Percentiles rank a stretch among this genome's conserved stretches.
phyloP scores from a whole-genome alignment of 768 basidiomycete genomes.

The Leucogyrophana mollusca region DNA sequence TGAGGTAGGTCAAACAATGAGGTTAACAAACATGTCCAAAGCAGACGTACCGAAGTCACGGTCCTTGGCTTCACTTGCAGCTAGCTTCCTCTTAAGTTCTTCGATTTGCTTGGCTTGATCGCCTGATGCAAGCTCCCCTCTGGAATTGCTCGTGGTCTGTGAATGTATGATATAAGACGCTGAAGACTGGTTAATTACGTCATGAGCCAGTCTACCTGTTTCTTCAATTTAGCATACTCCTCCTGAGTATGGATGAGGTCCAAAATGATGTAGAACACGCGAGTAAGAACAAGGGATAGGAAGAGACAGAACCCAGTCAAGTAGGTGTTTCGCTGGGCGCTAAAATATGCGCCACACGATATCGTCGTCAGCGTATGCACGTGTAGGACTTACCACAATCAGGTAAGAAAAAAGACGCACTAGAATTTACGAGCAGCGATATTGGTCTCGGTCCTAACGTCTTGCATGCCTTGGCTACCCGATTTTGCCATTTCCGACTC shows the following conservation, averaged over 20 bases:
- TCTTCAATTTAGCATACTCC: conserved; percentile 81
- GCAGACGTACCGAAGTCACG: conserved; percentile 60
- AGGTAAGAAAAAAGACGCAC: too few relatives aligned
- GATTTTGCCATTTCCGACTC: conserved; percentile 69
- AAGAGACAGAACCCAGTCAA: conserved; percentile 93
- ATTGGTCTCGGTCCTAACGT: conserved; percentile 82
- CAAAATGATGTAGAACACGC: conserved; percentile 89
- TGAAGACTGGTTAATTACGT: neutral
- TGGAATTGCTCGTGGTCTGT: conserved; percentile 36
- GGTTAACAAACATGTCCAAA: too few relatives aligned
- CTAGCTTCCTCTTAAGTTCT: conserved; percentile 68
- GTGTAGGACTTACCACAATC: too few relatives aligned
- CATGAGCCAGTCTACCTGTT: conserved; percentile 34
- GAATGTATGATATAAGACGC: neutral
- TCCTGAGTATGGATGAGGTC: conserved; percentile 91
- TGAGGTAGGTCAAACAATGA: neutral
- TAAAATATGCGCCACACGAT: conserved; percentile 22
- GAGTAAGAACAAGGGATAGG: conserved; percentile 91
- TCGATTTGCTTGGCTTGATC: conserved; percentile 46
- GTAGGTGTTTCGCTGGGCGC: conserved; percentile 88
- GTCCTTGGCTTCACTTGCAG: conserved; percentile 52
- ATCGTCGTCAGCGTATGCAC: too few relatives aligned
- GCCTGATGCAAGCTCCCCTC: conserved; percentile 17
- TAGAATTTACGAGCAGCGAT: conserved; percentile 93
- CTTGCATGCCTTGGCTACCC: conserved; percentile 43